phyloP scores from a whole-genome alignment of 2,329 filamentous ascomycete species.

The Colletotrichum truncatum region DNA sequence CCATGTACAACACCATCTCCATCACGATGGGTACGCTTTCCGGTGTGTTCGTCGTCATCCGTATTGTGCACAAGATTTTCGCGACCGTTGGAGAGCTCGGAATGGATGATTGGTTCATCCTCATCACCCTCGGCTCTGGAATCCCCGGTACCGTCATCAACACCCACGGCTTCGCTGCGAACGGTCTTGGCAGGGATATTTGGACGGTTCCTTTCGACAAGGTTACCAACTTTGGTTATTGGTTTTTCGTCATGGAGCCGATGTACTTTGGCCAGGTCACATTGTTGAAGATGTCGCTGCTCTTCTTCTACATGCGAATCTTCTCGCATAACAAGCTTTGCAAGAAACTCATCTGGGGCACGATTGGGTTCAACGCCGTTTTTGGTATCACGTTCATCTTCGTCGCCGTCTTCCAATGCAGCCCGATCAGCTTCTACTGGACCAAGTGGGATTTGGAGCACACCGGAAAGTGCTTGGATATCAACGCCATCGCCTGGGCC shows the following conservation, averaged over 20 bases:
- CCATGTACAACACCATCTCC: conserved; percentile 44
- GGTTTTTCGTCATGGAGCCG: conserved; percentile 52
- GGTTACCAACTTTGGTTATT: conserved; percentile 53
- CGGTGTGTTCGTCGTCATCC: conserved; percentile 50
- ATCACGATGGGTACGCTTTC: conserved; percentile 45
- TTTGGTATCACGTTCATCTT: conserved; percentile 53
- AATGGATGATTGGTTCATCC: conserved; percentile 48
- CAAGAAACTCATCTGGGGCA: conserved; percentile 51
- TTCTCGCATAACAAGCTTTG: conserved; percentile 52
- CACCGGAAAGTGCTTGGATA: conserved; percentile 56
- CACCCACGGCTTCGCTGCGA: conserved; percentile 40
- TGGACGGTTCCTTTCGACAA: conserved; percentile 54
- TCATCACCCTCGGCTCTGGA: conserved; percentile 37
- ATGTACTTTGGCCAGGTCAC: conserved; percentile 57
- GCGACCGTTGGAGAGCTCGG: conserved; percentile 44
- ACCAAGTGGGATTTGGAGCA: conserved; percentile 58
- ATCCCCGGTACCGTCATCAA: conserved; percentile 43
- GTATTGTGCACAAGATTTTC: conserved; percentile 48
- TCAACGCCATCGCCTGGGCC: conserved; percentile 59
- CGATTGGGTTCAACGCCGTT: conserved; percentile 47
- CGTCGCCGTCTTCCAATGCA: conserved; percentile 58
- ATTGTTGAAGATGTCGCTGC: conserved; percentile 59
- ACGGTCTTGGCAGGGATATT: conserved; percentile 59
- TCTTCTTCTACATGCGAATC: conserved; percentile 65
- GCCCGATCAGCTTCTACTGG: conserved; percentile 63